Base-by-base conservation (phyloP, 2,329 filamentous ascomycete genomes). In the Ambrosiella cleistominuta region DNA sequence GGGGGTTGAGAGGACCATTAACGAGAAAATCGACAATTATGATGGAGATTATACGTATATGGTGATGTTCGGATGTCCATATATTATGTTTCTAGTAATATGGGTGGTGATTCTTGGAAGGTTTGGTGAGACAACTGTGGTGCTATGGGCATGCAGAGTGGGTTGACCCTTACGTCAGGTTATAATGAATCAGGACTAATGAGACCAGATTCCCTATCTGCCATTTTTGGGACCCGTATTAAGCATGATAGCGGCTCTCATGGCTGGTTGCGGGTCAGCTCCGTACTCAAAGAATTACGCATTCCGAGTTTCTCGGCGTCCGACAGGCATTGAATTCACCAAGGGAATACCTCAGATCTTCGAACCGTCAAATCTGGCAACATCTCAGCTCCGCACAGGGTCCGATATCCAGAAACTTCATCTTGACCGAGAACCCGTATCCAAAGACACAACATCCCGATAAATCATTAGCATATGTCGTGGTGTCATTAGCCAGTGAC, bases 11-110 rank as follows among this genome's bases (percentile, higher is more conserved):
- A 51, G 15, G 19, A 7, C 13, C 2, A 2, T 19, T 11, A 51
- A 51, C 13, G 47, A 51, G 47, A 51, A 51, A n/a, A 51, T 51
- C 9, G 47, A 51, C 9, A 51, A 51, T 36, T 51, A 51, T 51
- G 52, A 39, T 39, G 52, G 36, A 12, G 52, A 17, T 38, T 50
- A 11, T 6, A 11, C 15, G 2, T 50, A 17, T 53, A 38, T 53
- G 50, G 9, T 17, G 50, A 27, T 12, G 12, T n/a, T 53, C 9
- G 9, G 11, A 36, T 42, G 40, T 11, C n/a, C 5, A 12, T 42
- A 12, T 42, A 3, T 11, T n/a, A n/a, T 36, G 50, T 53, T 49
- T 19, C 15, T n/a, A 15, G 45, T n/a, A 19, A n/a, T 49, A 15
- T 15, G 9, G 8, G 17, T 49, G 45, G 15, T 9, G 4, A n/a